Conservation (phyloP, 129 eudicot species). For the Glebionis coronaria region DNA sequence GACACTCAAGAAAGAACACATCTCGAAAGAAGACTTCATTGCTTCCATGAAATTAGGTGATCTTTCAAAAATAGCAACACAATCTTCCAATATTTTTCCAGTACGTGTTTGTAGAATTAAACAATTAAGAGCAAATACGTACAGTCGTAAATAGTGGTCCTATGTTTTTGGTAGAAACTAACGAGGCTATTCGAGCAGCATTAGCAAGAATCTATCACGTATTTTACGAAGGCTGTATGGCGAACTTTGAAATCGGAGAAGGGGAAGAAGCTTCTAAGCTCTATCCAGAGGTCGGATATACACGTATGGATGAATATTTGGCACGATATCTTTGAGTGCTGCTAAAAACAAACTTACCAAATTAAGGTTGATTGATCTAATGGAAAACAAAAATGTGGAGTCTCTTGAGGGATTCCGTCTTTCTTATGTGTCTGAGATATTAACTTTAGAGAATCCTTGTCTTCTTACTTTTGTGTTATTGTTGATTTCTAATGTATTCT, state of each 20-base stretch:
- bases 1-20: conserved; percentile 20
- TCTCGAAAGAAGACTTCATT: conserved; percentile 36
- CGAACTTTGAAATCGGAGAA: conserved; percentile 55
- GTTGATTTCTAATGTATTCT: too few relatives aligned
- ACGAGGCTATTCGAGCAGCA: conserved; percentile 46
- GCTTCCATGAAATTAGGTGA: conserved; percentile 39
- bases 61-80: background rate
- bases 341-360: conserved; percentile 41
- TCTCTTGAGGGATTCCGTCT: too few relatives aligned
- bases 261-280: conserved; percentile 34
- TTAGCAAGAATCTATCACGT: conserved; percentile 43
- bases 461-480: too few relatives aligned
- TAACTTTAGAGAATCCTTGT: too few relatives aligned
- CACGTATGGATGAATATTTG: conserved; percentile 17
- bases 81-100: background rate
- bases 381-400: too few relatives aligned
- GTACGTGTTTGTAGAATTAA: too few relatives aligned
- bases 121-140: background rate
- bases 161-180: conserved; percentile 31
- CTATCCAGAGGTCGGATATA: too few relatives aligned
- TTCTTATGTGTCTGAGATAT: too few relatives aligned
- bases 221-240: conserved; percentile 53
- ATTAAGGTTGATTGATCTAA: too few relatives aligned
- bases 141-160: too few relatives aligned
- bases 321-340: too few relatives aligned